Evolutionary conservation across 352 stramenopile species (phyloP), one percentile per base, ranked within the genome.

Genomic region (Elongisporangium senticosum): DNA sequence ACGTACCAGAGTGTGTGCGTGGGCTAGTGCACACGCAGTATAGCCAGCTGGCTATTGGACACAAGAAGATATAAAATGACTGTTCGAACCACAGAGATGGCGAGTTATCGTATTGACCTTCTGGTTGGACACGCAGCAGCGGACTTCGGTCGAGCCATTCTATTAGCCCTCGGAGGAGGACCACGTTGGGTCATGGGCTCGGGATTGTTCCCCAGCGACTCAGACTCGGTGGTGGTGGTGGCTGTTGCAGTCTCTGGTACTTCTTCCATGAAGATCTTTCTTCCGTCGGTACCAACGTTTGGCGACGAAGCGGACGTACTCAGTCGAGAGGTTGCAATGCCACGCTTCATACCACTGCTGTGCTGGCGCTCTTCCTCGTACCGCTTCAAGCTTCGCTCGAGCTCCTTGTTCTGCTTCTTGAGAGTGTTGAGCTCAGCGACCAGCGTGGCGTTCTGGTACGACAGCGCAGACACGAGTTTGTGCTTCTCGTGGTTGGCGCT

Each of bases 1-100:
- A 97, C 96, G 1, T 99, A 98, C 75, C 91, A 98, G 72, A 98
- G 90, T 65, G 89, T 94, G 8, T 94, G 84, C 40, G 77, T 92
- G 10, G 81, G 82, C 49, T 94, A 63, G 61, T 7, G 7, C 2
- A 7, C 4, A 11, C n/a, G n/a, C n/a, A n/a, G n/a, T n/a, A n/a
- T n/a, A n/a, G n/a, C 23, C 43, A n/a, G 22, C 49, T 23, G 47
- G 15, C 28, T 22, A n/a, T 20, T 51, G 26, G n/a, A 5, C 50
- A 39, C 37, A 51, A 37, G 21, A 52, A 20, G 19, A 47, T n/a
- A 57, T 51, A 62, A 57, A 52, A 49, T 15, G 28, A 43, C 17
- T 43, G 33, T 43, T 43, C 33, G 2, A 43, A 43, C 4, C 33
- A 43, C 33, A 43, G 33, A 14, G 7, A 4, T 14, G 2, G 33